Evolutionary conservation across 768 basidiomycete genomes (phyloP).

Genomic region (Phanerochaete carnosa): DNA sequence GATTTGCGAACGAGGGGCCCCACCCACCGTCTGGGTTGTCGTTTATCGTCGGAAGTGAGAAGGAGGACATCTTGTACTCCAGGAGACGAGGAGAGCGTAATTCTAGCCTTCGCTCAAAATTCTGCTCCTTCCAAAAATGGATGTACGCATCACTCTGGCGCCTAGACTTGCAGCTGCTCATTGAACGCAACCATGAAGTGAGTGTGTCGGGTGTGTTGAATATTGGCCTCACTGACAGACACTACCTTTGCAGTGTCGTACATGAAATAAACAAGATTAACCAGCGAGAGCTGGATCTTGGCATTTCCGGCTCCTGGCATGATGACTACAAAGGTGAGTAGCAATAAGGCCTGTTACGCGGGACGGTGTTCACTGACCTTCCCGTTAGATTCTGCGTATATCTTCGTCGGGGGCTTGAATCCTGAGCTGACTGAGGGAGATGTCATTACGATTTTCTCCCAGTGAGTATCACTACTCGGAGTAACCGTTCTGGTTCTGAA

Average conservation of each 20-base stretch:
- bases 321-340: conserved; percentile 84
- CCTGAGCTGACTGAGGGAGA: conserved; percentile 95
- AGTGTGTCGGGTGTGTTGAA: background rate
- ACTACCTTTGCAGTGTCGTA: conserved; percentile 60
- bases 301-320: conserved; percentile 81
- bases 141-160: conserved; percentile 1
- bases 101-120: conserved; percentile 1
- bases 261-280: conserved; percentile 94
- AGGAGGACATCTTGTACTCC: conserved; percentile 59
- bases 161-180: background rate
- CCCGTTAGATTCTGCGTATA: conserved; percentile 82
- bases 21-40: conserved; percentile 94
- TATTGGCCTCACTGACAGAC: background rate
- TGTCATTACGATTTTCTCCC: conserved; percentile 95
- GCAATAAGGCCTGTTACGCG: background rate
- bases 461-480: conserved; percentile 44
- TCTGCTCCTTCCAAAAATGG: conserved; percentile 4
- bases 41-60: conserved; percentile 82
- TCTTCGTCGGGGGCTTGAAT: conserved; percentile 88
- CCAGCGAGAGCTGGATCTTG: conserved; percentile 81
- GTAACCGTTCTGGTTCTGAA: conserved; percentile 2
- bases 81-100: background rate
- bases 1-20: conserved; percentile 80
- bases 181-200: conserved; percentile 6
- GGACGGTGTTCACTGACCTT: background rate